These are phyloP conservation scores for Dittrichia graveolens DNA, from an alignment of 129 eudicot genomes.

Conservation along the genomic window DNA sequence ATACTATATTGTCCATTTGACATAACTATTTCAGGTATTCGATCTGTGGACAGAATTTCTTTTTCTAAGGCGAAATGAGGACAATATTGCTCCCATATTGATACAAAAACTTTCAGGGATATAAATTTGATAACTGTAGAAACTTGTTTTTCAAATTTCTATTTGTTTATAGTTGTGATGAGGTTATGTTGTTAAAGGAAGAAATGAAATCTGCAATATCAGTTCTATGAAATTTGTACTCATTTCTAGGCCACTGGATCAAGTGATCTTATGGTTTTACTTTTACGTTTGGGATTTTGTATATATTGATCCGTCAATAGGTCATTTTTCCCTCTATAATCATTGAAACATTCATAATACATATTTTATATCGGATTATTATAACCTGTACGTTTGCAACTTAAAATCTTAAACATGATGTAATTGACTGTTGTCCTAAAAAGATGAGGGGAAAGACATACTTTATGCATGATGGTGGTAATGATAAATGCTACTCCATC, in stretches of 20 bases:
- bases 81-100: slow-evolving; percentile 2
- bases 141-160: not conserved
- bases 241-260: not conserved
- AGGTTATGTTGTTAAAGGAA: not conserved
- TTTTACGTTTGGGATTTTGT: not conserved
- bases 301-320: not conserved
- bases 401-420: not conserved
- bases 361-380: not conserved
- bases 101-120: not conserved
- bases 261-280: not conserved
- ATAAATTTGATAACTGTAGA: not conserved
- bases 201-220: slow-evolving; percentile 2
- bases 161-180: not conserved
- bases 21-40: slow-evolving; percentile 7
- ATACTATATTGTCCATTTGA: not conserved
- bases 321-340: too few species aligned
- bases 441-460: slow-evolving; percentile 8
- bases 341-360: not conserved
- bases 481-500: not conserved
- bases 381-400: not conserved
- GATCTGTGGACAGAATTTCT: not conserved
- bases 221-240: not conserved
- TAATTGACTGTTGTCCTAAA: not conserved
- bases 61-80: too few species aligned
- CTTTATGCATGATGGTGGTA: not conserved